Evolutionary conservation across 75 land plant species (phyloP), one percentile per base, ranked within the genome.

Genomic region (Picea glauca): DNA sequence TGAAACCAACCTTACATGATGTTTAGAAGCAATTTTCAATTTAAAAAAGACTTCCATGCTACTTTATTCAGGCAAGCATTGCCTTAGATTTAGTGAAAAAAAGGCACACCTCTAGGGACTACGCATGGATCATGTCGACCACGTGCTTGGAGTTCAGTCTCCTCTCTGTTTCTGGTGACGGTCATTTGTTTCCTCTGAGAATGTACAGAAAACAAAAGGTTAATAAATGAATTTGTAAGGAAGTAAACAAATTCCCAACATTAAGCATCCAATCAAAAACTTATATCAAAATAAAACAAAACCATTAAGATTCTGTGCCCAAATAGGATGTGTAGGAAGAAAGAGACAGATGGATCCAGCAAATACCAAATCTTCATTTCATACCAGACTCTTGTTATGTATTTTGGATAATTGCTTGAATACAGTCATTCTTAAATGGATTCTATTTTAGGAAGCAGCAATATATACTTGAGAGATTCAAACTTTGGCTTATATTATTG

Each of bases 111-210:
- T 89, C 99, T 84, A 54, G 99, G 98, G 62, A 98, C 99, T 70
- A 98, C 99, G 83, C 99, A 98, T 60, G 99, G 98, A 86, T 98
- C 99, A 81, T 96, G 99, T 21, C 98, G 93, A 58, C 99, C 99
- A 59, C 99, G 92, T 3, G 98, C 96, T 50, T 89, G 84, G 18
- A 98, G 90, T 62, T 95, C 98, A 3, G 87, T 93, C 68, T 98
- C 99, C 46, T 92, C 76, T 77, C 83, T 90, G 46, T 92, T 91
- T 79, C 98, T 86, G 30, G 98, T 93, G 54, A 98, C 99, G 23
- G 99, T 98, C 63, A 88, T 85, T 76, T 98, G 99, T 40, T 85
- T 92, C 64, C 78, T 95, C 99, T 95, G 98, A 79, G 82, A 43
- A 70, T 40, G 57, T 35, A 30, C 6, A 8, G 62, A 62, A 60